These are phyloP conservation scores for Colletotrichum chlorophyti DNA, from an alignment of 2,329 filamentous ascomycete species.

Conservation along the genomic window DNA sequence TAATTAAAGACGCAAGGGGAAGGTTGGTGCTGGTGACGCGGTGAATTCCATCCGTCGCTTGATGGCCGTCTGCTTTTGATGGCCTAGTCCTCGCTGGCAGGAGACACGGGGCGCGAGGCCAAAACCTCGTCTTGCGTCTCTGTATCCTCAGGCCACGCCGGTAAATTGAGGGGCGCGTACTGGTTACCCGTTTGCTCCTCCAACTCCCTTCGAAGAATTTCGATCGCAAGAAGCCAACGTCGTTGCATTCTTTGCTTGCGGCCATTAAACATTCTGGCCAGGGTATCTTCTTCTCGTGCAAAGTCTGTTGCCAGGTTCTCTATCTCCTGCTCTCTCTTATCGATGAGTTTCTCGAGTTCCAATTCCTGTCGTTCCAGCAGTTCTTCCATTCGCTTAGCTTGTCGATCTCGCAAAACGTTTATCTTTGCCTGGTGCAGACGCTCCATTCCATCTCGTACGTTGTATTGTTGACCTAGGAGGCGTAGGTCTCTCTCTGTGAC, in stretches of 20 bases:
- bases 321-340: constrained; percentile 54
- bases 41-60: background rate
- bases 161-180: constrained; percentile 47
- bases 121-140: constrained; percentile 28
- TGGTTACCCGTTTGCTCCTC: constrained; percentile 50
- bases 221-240: constrained; percentile 60
- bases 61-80: background rate
- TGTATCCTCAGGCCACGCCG: constrained; percentile 49
- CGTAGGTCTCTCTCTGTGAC: constrained; percentile 67
- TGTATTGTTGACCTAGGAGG: constrained; percentile 67
- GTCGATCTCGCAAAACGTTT: constrained; percentile 70
- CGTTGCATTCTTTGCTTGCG: constrained; percentile 52
- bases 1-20: background rate
- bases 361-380: constrained; percentile 60
- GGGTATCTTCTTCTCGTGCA: constrained; percentile 55
- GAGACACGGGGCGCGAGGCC: constrained; percentile 16
- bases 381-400: constrained; percentile 67
- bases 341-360: constrained; percentile 54
- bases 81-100: constrained; percentile 14
- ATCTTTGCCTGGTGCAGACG: constrained; percentile 66
- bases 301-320: constrained; percentile 55
- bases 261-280: constrained; percentile 51
- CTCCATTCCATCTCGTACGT: constrained; percentile 64
- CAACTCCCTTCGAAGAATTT: constrained; percentile 60
- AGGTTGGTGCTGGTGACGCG: constrained; percentile 13